These are phyloP conservation scores for Arabidopsis suecica DNA, from an alignment of 345 rosid species.

Conservation along the genomic window DNA sequence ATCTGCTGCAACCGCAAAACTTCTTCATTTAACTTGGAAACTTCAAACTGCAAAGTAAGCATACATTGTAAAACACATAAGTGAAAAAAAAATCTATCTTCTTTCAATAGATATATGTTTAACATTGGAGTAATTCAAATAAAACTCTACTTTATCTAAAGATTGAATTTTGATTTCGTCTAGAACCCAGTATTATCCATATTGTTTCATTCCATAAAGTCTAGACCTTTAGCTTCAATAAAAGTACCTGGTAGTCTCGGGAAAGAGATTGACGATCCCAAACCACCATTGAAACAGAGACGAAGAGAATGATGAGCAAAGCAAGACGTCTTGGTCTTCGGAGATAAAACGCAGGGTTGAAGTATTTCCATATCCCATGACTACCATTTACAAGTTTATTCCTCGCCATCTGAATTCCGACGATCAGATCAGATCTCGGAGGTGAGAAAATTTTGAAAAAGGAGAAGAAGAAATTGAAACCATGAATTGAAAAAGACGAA, in stretches of 20 bases:
- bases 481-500: neutral
- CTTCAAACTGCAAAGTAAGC: constrained; percentile 41
- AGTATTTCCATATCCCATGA: constrained; percentile 59
- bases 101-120: neutral
- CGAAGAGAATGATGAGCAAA: constrained; percentile 67
- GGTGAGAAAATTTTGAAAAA: neutral
- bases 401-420: constrained; percentile 41
- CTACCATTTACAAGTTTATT: constrained; percentile 30
- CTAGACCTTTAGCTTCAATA: neutral
- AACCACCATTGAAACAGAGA: constrained; percentile 58
- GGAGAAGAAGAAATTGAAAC: neutral
- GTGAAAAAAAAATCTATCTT: constrained; percentile 1
- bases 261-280: constrained; percentile 94
- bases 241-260: constrained; percentile 64
- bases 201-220: neutral
- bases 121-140: neutral
- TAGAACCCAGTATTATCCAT: neutral
- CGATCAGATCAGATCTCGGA: constrained; percentile 35
- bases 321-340: constrained; percentile 74
- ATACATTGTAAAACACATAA: neutral
- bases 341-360: constrained; percentile 75
- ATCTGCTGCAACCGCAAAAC: constrained; percentile 41
- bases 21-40: constrained; percentile 42
- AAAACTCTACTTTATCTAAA: neutral
- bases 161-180: neutral